Evolutionary conservation across 2,329 filamentous ascomycete genomes (phyloP).

Genomic region (Colletotrichum sp.): DNA sequence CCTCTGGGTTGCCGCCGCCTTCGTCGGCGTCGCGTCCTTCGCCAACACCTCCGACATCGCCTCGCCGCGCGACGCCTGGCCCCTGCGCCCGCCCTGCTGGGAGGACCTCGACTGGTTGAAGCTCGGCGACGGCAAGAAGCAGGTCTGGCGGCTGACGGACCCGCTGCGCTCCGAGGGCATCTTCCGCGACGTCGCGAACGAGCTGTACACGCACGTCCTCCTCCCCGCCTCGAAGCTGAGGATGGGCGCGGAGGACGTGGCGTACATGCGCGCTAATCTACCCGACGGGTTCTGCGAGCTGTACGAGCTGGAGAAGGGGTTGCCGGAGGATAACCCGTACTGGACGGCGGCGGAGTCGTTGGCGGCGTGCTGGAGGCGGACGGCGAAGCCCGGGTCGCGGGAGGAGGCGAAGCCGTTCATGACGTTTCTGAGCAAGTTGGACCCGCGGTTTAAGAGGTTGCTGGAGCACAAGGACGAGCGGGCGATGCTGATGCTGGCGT

Average conservation of each 20-base stretch:
- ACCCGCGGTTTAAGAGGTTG: conserved; percentile 46
- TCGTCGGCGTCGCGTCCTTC: conserved; percentile 52
- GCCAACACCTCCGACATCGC: conserved; percentile 44
- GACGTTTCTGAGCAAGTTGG: conserved; percentile 50
- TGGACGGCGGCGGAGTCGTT: conserved; percentile 30
- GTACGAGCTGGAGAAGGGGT: conserved; percentile 28
- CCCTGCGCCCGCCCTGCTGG: conserved; percentile 46
- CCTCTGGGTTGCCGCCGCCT: conserved; percentile 50
- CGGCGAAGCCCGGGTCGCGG: not conserved
- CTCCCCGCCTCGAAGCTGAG: not conserved
- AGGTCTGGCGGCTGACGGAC: conserved; percentile 56
- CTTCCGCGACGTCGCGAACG: conserved; percentile 39
- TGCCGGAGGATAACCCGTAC: conserved; percentile 33
- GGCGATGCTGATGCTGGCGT: conserved; percentile 59
- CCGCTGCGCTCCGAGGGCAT: conserved; percentile 52
- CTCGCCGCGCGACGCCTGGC: conserved; percentile 57
- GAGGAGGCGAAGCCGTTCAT: conserved; percentile 45
- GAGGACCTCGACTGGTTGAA: conserved; percentile 63
- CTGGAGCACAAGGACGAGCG: conserved; percentile 55
- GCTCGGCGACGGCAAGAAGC: conserved; percentile 60
- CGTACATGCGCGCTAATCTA: conserved; percentile 25
- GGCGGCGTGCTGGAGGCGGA: not conserved
- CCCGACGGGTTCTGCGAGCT: conserved; percentile 34
- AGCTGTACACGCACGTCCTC: conserved; percentile 1
- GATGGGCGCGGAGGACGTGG: conserved; percentile 26